Conservation (phyloP, 192 early-diverging fungal genomes). For the Jimgerdemannia lactiflua region DNA sequence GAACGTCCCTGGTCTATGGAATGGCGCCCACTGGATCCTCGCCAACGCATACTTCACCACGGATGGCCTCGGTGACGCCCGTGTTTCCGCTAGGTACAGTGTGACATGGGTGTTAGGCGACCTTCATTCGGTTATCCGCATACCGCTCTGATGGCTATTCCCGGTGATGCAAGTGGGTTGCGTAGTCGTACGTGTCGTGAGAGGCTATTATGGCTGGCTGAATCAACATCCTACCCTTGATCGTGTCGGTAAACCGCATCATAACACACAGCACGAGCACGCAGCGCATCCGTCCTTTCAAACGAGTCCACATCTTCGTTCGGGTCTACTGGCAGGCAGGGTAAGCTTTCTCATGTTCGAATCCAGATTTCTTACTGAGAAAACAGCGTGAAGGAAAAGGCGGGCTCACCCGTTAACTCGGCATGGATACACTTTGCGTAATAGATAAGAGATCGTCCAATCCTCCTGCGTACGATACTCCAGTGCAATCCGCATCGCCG, state of each 20-base stretch:
- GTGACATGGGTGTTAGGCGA: neutral
- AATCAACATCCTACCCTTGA: no score
- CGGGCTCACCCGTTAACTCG: no score
- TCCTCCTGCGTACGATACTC: neutral
- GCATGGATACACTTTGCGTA: no score
- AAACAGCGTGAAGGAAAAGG: no score
- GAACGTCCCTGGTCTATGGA: neutral
- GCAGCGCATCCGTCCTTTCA: neutral
- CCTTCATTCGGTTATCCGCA: neutral
- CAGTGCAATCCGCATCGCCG: neutral
- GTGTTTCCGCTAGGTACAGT: neutral
- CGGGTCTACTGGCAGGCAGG: neutral
- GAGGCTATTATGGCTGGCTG: no score
- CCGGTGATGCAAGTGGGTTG: no score
- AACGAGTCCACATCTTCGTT: neutral
- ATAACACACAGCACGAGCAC: neutral
- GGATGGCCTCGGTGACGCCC: neutral
- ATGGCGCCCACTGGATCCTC: neutral
- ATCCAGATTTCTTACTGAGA: no score
- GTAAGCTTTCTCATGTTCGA: neutral
- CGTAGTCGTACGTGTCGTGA: no score
- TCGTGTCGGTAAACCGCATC: no score
- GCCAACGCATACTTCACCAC: neutral
- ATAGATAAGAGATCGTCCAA: no score
- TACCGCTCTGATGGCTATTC: neutral